Percentiles rank a stretch among this genome's conserved stretches.
These are phyloP conservation scores for Anthoceros angustus DNA, from an alignment of 225 moss, liverwort and hornwort species.

Conservation along the genomic window DNA sequence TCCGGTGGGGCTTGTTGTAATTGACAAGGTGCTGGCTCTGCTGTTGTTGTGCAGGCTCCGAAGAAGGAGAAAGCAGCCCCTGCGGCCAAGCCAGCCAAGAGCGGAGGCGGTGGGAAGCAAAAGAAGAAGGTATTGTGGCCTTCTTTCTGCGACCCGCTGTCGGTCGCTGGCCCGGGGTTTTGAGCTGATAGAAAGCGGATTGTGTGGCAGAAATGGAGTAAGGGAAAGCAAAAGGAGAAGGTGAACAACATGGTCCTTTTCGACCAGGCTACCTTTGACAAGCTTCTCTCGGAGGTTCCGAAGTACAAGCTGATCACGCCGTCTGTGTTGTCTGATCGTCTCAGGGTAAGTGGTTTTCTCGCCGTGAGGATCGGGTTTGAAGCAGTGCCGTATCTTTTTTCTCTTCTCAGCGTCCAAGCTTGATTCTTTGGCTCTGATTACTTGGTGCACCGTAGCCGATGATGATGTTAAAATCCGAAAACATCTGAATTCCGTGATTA, in stretches of 20 bases:
- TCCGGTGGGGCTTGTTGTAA: not conserved
- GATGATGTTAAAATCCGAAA: not conserved
- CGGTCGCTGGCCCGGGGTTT: not conserved
- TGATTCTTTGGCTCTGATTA: not conserved
- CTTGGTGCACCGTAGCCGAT: not conserved
- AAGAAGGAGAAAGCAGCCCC: slow-evolving; percentile 9
- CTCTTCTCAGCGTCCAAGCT: not conserved
- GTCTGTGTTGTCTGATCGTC: slow-evolving; percentile 47
- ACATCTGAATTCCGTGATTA: not conserved
- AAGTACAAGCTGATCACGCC: slow-evolving; percentile 55
- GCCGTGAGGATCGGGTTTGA: not conserved
- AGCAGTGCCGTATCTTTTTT: not conserved
- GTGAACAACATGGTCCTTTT: slow-evolving; percentile 65
- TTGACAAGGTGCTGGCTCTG: not conserved
- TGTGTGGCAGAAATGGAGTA: slow-evolving; percentile 52
- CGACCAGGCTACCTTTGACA: slow-evolving; percentile 50
- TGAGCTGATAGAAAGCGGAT: not conserved
- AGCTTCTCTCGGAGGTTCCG: slow-evolving; percentile 44
- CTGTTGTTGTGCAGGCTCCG: slow-evolving; percentile 1
- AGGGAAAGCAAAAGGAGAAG: slow-evolving; percentile 66
- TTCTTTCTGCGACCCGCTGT: not conserved
- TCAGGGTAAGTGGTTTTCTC: slow-evolving; percentile 26
- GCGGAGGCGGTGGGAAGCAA: not conserved
- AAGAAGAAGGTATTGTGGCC: not conserved
- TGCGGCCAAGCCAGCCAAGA: slow-evolving; percentile 2